A percentile compares a stretch with the other conserved stretches of the same genome.
Evolutionary conservation across 2,329 filamentous ascomycete species (phyloP).

Genomic region (Alternaria consortialis): DNA sequence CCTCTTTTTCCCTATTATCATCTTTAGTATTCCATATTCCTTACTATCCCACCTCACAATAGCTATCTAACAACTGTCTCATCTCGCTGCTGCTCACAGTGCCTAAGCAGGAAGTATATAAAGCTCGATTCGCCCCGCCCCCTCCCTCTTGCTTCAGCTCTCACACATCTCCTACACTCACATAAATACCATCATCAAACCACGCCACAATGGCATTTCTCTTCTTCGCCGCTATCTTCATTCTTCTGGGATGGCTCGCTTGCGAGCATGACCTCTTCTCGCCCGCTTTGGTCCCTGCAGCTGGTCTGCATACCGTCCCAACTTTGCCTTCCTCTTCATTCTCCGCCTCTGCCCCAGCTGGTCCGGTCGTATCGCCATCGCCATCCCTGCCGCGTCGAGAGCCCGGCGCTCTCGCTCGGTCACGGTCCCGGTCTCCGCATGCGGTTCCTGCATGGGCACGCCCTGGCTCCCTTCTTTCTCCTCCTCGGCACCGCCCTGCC

Average conservation of each 20-base stretch:
- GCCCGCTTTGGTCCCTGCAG: neutral
- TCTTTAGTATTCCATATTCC: neutral
- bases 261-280: conserved; percentile 9
- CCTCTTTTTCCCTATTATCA: conserved; percentile 3
- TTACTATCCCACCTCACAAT: neutral
- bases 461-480: conserved; percentile 4
- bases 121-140: neutral
- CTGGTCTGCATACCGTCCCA: neutral
- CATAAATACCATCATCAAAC: neutral
- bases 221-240: conserved; percentile 9
- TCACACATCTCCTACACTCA: neutral
- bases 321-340: neutral
- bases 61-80: neutral
- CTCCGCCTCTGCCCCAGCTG: conserved; percentile 2
- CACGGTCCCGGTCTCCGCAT: neutral
- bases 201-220: conserved; percentile 12
- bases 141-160: conserved; percentile 6
- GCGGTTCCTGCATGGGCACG: neutral
- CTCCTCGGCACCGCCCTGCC: neutral
- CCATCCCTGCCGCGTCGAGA: conserved; percentile 2
- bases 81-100: neutral
- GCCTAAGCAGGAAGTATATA: neutral
- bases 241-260: conserved; percentile 10
- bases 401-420: conserved; percentile 5
- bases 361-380: neutral